Conservation (phyloP, 2,329 filamentous ascomycete species). For the Dothistroma pini region DNA sequence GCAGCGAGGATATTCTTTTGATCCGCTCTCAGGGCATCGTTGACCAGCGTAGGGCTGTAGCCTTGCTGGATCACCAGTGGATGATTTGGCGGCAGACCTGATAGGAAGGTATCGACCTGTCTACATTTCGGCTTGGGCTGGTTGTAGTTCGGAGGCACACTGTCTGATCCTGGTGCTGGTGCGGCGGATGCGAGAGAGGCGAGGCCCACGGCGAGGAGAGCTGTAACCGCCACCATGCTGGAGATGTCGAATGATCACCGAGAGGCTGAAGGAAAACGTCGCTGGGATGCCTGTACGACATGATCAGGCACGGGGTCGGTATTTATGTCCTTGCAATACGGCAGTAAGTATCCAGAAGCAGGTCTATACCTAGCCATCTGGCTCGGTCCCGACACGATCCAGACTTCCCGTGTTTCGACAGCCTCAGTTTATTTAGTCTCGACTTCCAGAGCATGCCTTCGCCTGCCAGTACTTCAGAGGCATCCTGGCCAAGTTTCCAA, state of each 20-base stretch:
- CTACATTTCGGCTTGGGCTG: background rate
- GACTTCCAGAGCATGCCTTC: background rate
- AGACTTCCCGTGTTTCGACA: background rate
- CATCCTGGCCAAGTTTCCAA: background rate
- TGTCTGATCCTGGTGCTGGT: background rate
- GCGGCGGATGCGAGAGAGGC: background rate
- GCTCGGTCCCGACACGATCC: background rate
- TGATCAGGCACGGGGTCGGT: background rate
- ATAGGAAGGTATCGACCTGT: background rate
- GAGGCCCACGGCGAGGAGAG: background rate
- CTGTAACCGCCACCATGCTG: background rate
- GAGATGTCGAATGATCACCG: background rate
- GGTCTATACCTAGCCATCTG: background rate
- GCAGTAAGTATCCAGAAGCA: background rate
- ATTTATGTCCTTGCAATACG: background rate
- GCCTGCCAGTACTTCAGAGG: background rate
- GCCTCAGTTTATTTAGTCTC: background rate
- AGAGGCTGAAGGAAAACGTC: background rate
- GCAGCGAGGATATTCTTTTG: background rate
- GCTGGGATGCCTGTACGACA: background rate
- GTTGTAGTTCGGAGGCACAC: background rate
- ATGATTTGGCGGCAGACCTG: constrained; percentile 1
- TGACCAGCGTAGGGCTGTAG: background rate
- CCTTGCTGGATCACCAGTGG: constrained; percentile 1
- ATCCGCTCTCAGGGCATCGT: background rate